Conservation (phyloP, 1,284 basidiomycete genomes). For the Ustilago sp. region DNA sequence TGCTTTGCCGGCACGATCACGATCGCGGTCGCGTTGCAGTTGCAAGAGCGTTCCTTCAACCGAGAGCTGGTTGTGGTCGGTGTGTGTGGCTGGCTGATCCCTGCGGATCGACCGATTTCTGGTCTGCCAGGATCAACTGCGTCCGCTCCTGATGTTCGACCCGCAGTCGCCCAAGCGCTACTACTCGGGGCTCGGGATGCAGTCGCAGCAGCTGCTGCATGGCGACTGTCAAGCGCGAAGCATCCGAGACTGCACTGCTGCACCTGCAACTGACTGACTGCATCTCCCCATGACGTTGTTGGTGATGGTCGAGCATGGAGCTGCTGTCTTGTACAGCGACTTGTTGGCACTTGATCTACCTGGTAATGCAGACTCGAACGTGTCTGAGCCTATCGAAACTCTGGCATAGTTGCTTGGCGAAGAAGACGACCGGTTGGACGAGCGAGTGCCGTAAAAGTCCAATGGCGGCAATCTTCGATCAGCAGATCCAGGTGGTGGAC, state of each 20-base stretch:
- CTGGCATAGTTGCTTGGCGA: constrained; percentile 36
- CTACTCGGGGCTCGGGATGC: neutral
- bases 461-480: constrained; percentile 36
- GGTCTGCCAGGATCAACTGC: neutral
- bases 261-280: neutral
- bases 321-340: constrained; percentile 6
- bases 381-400: constrained; percentile 25
- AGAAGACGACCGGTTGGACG: constrained; percentile 24
- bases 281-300: neutral
- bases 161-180: neutral
- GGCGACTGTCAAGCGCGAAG: constrained; percentile 13
- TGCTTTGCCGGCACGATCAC: neutral
- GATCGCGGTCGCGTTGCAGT: constrained; percentile 26
- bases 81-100: constrained; percentile 10
- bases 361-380: constrained; percentile 20
- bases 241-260: constrained; percentile 9
- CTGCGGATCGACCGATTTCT: constrained; percentile 3
- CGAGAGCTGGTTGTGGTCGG: constrained; percentile 25
- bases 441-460: constrained; percentile 23
- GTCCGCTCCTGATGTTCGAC: neutral
- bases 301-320: constrained; percentile 11
- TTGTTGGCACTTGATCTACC: constrained; percentile 11
- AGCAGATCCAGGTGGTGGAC: constrained; percentile 21
- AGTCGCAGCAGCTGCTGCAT: neutral
- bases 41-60: constrained; percentile 35